Base-by-base conservation (phyloP, 1,284 basidiomycete species). In the Ganoderma leucocontextum region DNA sequence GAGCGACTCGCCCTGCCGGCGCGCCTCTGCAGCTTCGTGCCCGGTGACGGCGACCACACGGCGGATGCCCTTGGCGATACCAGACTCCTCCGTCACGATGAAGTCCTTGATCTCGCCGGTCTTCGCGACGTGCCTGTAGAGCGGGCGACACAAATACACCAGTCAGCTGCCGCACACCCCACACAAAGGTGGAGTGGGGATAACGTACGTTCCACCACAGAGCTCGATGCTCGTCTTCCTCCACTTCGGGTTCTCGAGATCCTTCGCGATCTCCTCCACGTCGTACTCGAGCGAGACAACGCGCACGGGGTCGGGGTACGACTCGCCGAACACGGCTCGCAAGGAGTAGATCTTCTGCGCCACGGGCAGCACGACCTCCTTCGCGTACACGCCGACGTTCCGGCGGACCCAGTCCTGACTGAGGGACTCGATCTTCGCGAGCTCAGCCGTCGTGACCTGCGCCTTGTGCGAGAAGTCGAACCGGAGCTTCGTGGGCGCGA, bases 401-500 rank as follows among this genome's bases (percentile, higher is more conserved):
- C 87, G 90, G 78, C 89, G 89, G 80, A 99, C 94, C 95, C 96
- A 99, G 65, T 94, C 92, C 73, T 92, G 85, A 76, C 90, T 94
- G 81, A 95, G 91, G 7, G 81, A 80, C 81, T 99, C 97, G 74
- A 99, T 97, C 81, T 92, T 91, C 59, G 82, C 78, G 55, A 99
- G 86, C 68, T 99, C 97, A 1, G 87, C 79, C 0, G 89, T 79
- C 19, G 88, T 79, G 70, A 99, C 93, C 70, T 92, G 91, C 13
- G 95, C 87, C 82, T 98, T 98, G 85, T 99, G 97, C 35, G 95
- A 97, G 81, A 99, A 99, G 81, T 99, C 98, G 82, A 99, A 99
- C 33, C 98, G 95, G 39, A 99, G 87, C 81, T 98, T 98, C 61
- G 91, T 91, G 0, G 96, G 95, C 1, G 97, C 96, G 63, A 99